phyloP scores from a whole-genome alignment of 768 basidiomycete genomes.

The Cystobasidium ongulense region DNA sequence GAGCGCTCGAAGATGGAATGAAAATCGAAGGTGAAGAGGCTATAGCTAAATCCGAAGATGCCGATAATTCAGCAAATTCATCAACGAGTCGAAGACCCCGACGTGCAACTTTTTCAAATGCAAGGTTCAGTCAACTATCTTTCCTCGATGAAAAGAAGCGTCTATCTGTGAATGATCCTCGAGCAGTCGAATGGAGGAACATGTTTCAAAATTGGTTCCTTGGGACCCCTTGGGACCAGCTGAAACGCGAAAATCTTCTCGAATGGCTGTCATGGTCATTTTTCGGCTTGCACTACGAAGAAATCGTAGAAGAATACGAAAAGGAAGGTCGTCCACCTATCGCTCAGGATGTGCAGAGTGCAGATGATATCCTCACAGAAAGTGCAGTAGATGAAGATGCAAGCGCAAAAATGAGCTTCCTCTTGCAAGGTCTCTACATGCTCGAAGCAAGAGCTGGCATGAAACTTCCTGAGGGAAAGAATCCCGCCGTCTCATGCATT shows the following conservation, averaged over 20 bases:
- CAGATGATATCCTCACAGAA: conserved; percentile 26
- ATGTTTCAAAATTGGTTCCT: conserved; percentile 37
- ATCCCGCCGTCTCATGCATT: conserved; percentile 49
- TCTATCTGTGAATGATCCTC: conserved; percentile 34
- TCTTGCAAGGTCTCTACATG: conserved; percentile 36
- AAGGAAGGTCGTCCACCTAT: conserved; percentile 6
- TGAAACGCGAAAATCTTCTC: conserved; percentile 35
- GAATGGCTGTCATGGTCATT: conserved; percentile 41
- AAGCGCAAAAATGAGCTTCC: conserved; percentile 32
- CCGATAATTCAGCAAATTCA: background rate
- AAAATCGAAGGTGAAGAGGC: conserved; percentile 25
- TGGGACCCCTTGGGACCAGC: conserved; percentile 10
- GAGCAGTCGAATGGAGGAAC: conserved; percentile 39
- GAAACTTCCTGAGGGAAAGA: conserved; percentile 33
- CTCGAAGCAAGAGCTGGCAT: conserved; percentile 38
- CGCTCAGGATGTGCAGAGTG: background rate
- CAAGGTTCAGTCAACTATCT: conserved; percentile 30
- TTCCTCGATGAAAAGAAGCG: conserved; percentile 28
- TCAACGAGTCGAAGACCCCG: background rate
- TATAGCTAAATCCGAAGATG: conserved; percentile 2
- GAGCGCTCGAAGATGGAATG: conserved; percentile 39
- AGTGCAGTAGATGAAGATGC: conserved; percentile 25
- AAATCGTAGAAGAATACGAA: conserved; percentile 32
- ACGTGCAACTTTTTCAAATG: conserved; percentile 14
- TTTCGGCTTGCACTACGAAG: conserved; percentile 33